Percentiles rank a stretch among this genome's conserved stretches.
phyloP scores from a whole-genome alignment of 2,329 filamentous ascomycete genomes.

The Scedosporium aurantiacum region DNA sequence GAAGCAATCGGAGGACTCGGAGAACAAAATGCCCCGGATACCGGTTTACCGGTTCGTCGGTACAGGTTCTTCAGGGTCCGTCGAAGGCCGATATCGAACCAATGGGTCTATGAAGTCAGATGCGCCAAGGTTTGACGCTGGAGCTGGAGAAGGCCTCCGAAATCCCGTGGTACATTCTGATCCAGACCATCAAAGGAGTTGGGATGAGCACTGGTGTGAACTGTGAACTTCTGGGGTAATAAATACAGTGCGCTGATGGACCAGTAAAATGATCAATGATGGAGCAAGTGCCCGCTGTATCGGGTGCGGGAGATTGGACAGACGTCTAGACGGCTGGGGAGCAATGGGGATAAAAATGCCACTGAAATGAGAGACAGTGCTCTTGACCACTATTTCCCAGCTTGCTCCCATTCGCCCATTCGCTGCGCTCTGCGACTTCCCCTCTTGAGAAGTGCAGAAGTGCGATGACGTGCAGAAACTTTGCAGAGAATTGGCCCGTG shows the following conservation, averaged over 20 bases:
- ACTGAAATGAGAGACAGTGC: too few species aligned
- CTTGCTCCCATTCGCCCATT: too few species aligned
- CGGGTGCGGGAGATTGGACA: neutral
- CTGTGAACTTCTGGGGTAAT: neutral
- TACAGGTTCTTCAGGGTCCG: neutral
- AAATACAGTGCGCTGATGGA: neutral
- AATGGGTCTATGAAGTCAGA: neutral
- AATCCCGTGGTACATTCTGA: neutral
- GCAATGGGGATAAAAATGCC: too few species aligned
- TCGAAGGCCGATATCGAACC: neutral
- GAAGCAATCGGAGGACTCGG: too few species aligned
- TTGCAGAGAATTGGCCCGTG: neutral
- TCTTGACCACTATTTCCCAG: too few species aligned
- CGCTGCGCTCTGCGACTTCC: neutral
- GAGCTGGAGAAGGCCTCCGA: neutral
- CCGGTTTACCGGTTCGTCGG: neutral
- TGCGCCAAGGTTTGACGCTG: neutral
- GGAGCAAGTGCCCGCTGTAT: neutral
- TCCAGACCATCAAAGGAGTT: neutral
- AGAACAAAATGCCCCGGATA: neutral
- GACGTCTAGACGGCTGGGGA: too few species aligned
- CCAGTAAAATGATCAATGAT: neutral
- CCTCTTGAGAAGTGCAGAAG: neutral
- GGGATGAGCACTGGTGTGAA: neutral
- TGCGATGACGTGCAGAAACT: constrained; percentile 9